Base-by-base conservation (phyloP, 2,329 filamentous ascomycete species). In the Epichloe elymi region DNA sequence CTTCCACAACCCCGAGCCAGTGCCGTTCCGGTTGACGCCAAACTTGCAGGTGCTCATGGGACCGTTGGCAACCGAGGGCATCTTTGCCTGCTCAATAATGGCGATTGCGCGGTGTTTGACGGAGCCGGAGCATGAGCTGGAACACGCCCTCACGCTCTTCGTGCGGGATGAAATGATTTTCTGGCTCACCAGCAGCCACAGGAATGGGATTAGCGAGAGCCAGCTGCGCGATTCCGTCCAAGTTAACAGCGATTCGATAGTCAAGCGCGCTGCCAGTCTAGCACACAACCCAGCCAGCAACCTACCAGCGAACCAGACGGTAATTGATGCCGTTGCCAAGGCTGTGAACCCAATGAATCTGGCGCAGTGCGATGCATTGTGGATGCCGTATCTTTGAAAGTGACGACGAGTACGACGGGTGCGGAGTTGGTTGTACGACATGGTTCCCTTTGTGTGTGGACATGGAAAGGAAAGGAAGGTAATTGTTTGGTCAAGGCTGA, bases 131-230 rank as follows among this genome's bases (percentile, higher is more conserved):
- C 79, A 81, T 61, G 90, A 97, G 67, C 79, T 98, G n/a, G 93
- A 95, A 65, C 90, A 96, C 67, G 88, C 94, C 54, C 78, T 99
- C 47, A 88, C 85, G 51, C 80, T 99, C 53, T 97, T 97, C 66
- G 93, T 99, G 55, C 82, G 93, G 6, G 93, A 99, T 62, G 93
- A 99, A 70, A 94, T 98, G 79, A 90, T 91, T 57, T 94, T 90
- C 70, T 98, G 93, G 93, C 90, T 90, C 59, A 94, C 86, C 3
- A 85, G 82, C 57, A 79, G 73, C 56, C 87, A 95, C 63, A 80
- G 88, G 12, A 65, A 62, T 40, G 63, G 59, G 17, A 69, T 70
- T 46, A 67, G 66, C 43, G 83, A 88, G 53, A 79, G 75, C 35
- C 82, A 87, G 63, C 73, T 94, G 46, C 75, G 87, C 20, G 87